Conservation (phyloP, 2,329 filamentous ascomycete genomes). For the Penicillium sp. region DNA sequence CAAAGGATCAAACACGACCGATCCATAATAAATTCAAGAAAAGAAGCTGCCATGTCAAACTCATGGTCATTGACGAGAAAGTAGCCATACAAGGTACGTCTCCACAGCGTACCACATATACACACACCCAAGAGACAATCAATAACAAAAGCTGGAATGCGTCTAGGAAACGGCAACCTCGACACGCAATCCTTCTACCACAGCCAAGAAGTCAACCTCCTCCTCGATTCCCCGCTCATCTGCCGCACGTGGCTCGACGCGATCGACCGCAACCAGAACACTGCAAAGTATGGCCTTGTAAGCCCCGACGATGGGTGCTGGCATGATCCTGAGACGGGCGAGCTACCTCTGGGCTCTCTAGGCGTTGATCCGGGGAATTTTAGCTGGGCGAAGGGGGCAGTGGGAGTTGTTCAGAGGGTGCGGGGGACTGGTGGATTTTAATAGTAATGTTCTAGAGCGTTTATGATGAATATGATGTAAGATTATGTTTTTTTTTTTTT, state of each 20-base stretch:
- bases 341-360: conserved; percentile 55
- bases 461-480: neutral
- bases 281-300: conserved; percentile 61
- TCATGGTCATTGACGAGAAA: conserved; percentile 72
- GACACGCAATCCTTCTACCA: conserved; percentile 83
- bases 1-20: conserved; percentile 71
- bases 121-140: neutral
- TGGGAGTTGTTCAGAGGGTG: conserved; percentile 64
- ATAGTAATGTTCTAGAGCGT: neutral
- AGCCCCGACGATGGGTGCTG: conserved; percentile 64
- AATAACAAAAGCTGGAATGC: neutral
- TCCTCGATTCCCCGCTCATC: conserved; percentile 68
- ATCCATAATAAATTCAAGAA: conserved; percentile 69
- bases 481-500: neutral
- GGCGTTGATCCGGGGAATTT: conserved; percentile 61
- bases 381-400: conserved; percentile 62
- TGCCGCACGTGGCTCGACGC: conserved; percentile 68
- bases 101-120: neutral
- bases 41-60: conserved; percentile 75
- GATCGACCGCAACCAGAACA: conserved; percentile 70
- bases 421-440: conserved; percentile 62
- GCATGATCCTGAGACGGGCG: conserved; percentile 57
- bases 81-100: conserved; percentile 67
- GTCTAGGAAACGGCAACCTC: conserved; percentile 70
- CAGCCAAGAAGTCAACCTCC: conserved; percentile 76